phyloP scores from a whole-genome alignment of 192 early-diverging fungal species.

The Mycoemilia scoparia region DNA sequence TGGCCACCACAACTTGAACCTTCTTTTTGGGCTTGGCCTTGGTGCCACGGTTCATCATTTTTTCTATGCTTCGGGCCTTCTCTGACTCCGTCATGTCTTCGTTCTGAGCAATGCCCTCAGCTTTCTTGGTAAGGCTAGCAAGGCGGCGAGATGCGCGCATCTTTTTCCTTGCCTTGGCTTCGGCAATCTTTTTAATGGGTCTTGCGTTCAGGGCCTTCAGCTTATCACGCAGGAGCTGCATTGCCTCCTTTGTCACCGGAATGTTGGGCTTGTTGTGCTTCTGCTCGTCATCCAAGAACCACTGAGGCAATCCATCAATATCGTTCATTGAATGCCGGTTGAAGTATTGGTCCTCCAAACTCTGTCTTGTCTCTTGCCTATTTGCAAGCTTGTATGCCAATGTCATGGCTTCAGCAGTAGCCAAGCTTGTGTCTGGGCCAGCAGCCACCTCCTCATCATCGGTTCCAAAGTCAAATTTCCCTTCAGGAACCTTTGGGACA shows the following conservation, averaged over 20 bases:
- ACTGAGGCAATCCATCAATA: constrained; percentile 64
- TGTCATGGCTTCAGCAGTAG: constrained; percentile 83
- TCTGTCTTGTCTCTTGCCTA: constrained; percentile 53
- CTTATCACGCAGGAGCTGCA: constrained; percentile 61
- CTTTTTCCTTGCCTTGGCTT: constrained; percentile 96
- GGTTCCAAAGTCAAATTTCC: constrained; percentile 17
- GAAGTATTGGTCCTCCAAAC: constrained; percentile 81
- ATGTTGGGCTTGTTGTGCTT: constrained; percentile 73
- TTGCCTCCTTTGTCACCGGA: constrained; percentile 95
- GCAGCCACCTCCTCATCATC: constrained; percentile 27
- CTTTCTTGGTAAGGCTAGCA: constrained; percentile 74
- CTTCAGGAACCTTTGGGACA: neutral
- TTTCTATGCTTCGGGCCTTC: constrained; percentile 63
- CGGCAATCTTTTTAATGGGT: constrained; percentile 98
- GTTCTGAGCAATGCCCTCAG: constrained; percentile 63
- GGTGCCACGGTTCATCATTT: constrained; percentile 66
- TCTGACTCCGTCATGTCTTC: constrained; percentile 78
- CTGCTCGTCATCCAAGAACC: constrained; percentile 86
- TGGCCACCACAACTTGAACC: constrained; percentile 79
- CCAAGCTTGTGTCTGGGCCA: constrained; percentile 51
- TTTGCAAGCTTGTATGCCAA: constrained; percentile 69
- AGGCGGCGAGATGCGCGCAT: constrained; percentile 53
- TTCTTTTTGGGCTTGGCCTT: constrained; percentile 62
- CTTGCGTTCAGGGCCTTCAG: constrained; percentile 83
- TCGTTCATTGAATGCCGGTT: constrained; percentile 81